Base-by-base conservation (phyloP, 2,329 filamentous ascomycete species). In the Metarhizium brunneum region DNA sequence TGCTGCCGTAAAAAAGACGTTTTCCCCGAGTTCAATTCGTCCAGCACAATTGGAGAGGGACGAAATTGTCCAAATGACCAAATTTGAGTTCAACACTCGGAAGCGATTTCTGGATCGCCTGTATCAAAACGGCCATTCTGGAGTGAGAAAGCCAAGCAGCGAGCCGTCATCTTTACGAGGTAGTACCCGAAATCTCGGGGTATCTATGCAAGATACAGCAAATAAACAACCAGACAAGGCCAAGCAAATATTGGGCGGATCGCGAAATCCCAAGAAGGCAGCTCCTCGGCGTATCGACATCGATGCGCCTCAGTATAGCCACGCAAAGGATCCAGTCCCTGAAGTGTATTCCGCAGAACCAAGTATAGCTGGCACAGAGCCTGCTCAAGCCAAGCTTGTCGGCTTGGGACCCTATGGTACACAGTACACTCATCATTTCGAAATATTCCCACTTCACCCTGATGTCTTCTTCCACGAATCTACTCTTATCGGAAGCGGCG, bases 331-430 rank as follows among this genome's bases (percentile, higher is more conserved):
- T 54, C 81, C 81, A 6, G 61, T 83, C 56, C 67, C 58, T 1
- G 40, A 53, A 1, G 53, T 57, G 50, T 57, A 58, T 36, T 29
- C 49, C 2, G 52, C 59, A 14, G 49, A 54, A 1, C 47, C 54
- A 6, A 62, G 62, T 25, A 32, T 54, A 3, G 47, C 51, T 48
- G 58, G 57, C 13, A 43, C 45, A 5, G 60, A 63, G 25, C 35
- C 47, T 35, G 61, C 66, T 7, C 59, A 60, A 3, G 61, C 58
- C 48, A 73, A 65, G 48, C 60, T 86, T n/a, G 61, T 65, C 11
- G 81, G 82, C 1, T 68, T 87, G 7, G 81, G 79, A 0, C 80
- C 81, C 0, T 84, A 82, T 63, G 83, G 83, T 1, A 82, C 80
- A 1, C 73, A 76, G 29, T 86, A 86, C 63, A 80, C 82, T 0